Percentiles rank a stretch among this genome's conserved stretches.
Evolutionary conservation across 83 land plant genomes (phyloP).

Genomic region (Picea mariana): DNA sequence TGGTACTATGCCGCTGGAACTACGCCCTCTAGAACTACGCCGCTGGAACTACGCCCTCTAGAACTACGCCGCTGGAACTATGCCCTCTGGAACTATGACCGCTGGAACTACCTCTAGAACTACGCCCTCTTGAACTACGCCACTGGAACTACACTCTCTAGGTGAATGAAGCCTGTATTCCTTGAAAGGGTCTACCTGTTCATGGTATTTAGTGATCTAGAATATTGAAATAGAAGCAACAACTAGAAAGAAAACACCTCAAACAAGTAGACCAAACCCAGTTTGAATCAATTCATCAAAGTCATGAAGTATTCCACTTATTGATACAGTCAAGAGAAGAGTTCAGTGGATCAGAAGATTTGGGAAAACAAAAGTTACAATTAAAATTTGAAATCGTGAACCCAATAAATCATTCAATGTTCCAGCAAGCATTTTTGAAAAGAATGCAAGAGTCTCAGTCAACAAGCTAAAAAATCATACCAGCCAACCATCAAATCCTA

Average conservation of each 20-base stretch:
- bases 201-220: neutral
- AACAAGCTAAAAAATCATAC: conserved; percentile 30
- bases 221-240: neutral
- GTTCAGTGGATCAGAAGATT: neutral
- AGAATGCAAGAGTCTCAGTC: neutral
- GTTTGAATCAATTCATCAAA: neutral
- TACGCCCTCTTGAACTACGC: too few species aligned
- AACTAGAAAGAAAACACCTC: neutral
- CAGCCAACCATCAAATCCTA: conserved; percentile 98
- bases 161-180: too few species aligned
- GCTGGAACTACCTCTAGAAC: too few species aligned
- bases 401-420: neutral
- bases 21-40: too few species aligned
- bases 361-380: neutral
- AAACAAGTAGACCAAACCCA: conserved; percentile 1
- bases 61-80: too few species aligned
- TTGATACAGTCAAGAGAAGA: neutral
- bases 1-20: too few species aligned
- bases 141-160: too few species aligned
- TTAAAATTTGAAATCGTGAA: neutral
- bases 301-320: neutral
- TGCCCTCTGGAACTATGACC: too few species aligned
- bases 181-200: neutral
- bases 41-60: too few species aligned
- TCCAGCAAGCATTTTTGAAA: neutral